These are phyloP conservation scores for Rutidosis leptorrhynchoides DNA, from an alignment of 129 eudicot species.

Conservation along the genomic window DNA sequence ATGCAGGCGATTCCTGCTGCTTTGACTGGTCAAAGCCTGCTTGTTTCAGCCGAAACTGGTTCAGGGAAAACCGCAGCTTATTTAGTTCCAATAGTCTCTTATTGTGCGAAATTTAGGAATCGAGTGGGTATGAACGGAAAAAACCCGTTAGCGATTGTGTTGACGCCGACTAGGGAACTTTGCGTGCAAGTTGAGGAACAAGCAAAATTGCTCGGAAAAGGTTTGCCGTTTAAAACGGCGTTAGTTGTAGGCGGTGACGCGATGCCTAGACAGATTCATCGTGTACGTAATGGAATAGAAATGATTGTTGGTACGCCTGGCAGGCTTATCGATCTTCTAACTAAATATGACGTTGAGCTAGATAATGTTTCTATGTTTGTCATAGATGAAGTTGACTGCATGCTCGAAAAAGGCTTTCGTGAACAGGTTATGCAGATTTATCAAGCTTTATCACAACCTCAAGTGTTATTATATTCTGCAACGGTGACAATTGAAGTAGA, in stretches of 20 bases:
- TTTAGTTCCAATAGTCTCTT: slow-evolving; percentile 67
- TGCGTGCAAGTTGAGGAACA: slow-evolving; percentile 93
- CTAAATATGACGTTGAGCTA: slow-evolving; percentile 70
- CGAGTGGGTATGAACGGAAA: slow-evolving; percentile 26
- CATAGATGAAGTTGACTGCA: slow-evolving; percentile 91
- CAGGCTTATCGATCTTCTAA: slow-evolving; percentile 79
- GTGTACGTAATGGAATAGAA: slow-evolving; percentile 66
- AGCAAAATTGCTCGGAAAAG: slow-evolving; percentile 76
- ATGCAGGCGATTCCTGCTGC: slow-evolving; percentile 98
- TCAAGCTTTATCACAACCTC: slow-evolving; percentile 70
- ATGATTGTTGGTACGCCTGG: slow-evolving; percentile 93
- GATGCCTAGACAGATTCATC: slow-evolving; percentile 76
- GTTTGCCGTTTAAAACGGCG: slow-evolving; percentile 89
- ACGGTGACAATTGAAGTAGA: slow-evolving; percentile 75
- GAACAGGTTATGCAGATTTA: slow-evolving; percentile 93
- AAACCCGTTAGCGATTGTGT: slow-evolving; percentile 63
- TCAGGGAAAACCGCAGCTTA: slow-evolving; percentile 91
- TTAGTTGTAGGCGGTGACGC: slow-evolving; percentile 93
- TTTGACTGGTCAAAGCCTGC: slow-evolving; percentile 61
- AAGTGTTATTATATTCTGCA: slow-evolving; percentile 77
- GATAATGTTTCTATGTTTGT: slow-evolving; percentile 58
- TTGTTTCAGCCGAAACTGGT: slow-evolving; percentile 93
- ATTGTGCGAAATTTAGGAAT: slow-evolving; percentile 42
- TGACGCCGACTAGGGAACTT: slow-evolving; percentile 89
- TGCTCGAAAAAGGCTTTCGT: slow-evolving; percentile 79